Base-by-base conservation (phyloP, 805 yeast genomes). In the Starmerella scarabaei region DNA sequence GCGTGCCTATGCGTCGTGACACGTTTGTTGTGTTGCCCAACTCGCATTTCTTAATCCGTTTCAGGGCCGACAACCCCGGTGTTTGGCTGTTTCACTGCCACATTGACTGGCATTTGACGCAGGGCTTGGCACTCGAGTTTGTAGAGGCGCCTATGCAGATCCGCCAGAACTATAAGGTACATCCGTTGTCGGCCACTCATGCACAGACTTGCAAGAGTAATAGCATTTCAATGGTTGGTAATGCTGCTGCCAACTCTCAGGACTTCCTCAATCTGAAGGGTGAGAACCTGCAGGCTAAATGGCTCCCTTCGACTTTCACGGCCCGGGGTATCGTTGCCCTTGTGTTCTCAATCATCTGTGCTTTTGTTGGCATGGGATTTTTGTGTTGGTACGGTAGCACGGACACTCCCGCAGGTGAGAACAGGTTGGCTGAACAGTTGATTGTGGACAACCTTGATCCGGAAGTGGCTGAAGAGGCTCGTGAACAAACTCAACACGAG, bases 21-120 rank as follows among this genome's bases (percentile, higher is more conserved):
- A 73, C 80, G 8, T 64, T 80, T 9, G 78, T 75, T 53, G 82
- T 81, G 35, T 72, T 75, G 57, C 85, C 93, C 21, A 81, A 81
- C 57, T 85, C 95, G 2, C 77, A 82, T 65, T 71, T 85, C 55
- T 86, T 83, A 24, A 56, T 88, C 47, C 73, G 97, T 58, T 88
- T 85, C 69, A 73, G 72, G 56, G 93, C 97, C 39, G 77, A 80
- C 59, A 91, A 91, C 61, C 98, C 97, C 24, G 98, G 98, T 67
- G 86, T 86, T 33, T 88, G 97, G 98, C 73, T 77, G 61, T 91
- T 91, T 93, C 98, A 88, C 66, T 88, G 98, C 64, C 98, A 88
- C 61, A 80, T 91, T 55, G 97, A 91, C 61, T 88, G 98, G 98
- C 98, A 91, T 66, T 72, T 88, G 68, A 71, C 77, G 55, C 97